Evolutionary conservation across 1,284 basidiomycete genomes (phyloP).

Genomic region (Termitomyces sp.): DNA sequence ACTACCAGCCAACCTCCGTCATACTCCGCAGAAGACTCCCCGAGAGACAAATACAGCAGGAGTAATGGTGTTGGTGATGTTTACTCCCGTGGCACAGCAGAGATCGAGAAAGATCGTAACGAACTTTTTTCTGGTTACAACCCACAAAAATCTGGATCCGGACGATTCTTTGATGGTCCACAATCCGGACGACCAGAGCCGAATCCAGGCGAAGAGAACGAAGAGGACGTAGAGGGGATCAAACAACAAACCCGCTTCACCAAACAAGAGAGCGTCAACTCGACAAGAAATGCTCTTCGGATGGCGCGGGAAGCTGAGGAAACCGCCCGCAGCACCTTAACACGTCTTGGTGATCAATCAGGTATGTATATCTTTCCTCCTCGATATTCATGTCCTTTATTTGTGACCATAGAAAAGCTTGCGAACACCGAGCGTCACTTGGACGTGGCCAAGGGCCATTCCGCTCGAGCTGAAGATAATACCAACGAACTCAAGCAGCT

Average conservation of each 20-base stretch:
- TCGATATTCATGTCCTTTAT: background rate
- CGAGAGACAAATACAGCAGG: slow-evolving; percentile 45
- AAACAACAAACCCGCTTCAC: slow-evolving; percentile 87
- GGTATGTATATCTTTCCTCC: slow-evolving; percentile 51
- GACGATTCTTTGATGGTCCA: slow-evolving; percentile 65
- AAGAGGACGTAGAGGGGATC: slow-evolving; percentile 95
- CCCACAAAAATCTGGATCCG: slow-evolving; percentile 50
- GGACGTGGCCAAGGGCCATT: slow-evolving; percentile 90
- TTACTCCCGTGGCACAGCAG: slow-evolving; percentile 54
- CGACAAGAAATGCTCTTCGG: slow-evolving; percentile 88
- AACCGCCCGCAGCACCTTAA: slow-evolving; percentile 84
- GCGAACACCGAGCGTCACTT: slow-evolving; percentile 96
- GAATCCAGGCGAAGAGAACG: slow-evolving; percentile 74
- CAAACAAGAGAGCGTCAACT: slow-evolving; percentile 92
- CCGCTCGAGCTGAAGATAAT: slow-evolving; percentile 86
- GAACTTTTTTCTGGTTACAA: slow-evolving; percentile 75
- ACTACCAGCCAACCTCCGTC: slow-evolving; percentile 21
- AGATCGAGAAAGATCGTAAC: slow-evolving; percentile 63
- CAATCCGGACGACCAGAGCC: slow-evolving; percentile 37
- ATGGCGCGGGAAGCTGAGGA: slow-evolving; percentile 95
- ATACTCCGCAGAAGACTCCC: slow-evolving; percentile 24
- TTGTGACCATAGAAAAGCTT: slow-evolving; percentile 60
- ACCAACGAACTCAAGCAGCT: slow-evolving; percentile 92
- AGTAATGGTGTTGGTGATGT: slow-evolving; percentile 53
- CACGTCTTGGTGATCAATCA: slow-evolving; percentile 90